phyloP scores from a whole-genome alignment of 2,329 filamentous ascomycete genomes.

The Fusarium beomiforme region DNA sequence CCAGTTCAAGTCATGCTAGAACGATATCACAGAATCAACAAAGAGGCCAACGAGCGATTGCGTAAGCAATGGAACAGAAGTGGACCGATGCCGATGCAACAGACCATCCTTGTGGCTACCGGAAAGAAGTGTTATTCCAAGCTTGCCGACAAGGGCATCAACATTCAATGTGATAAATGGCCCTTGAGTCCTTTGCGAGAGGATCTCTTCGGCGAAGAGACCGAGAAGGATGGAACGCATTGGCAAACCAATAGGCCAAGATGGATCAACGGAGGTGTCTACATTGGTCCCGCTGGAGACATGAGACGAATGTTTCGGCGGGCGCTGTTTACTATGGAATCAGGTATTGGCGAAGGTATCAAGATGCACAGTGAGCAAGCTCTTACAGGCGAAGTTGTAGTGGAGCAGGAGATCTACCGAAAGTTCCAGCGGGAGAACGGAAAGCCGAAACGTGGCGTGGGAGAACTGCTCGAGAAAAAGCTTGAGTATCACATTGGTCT shows the following conservation, averaged over 20 bases:
- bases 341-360: not conserved
- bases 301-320: constrained; percentile 6
- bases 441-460: accelerated
- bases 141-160: not conserved
- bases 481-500: not conserved
- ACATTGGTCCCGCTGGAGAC: constrained; percentile 1
- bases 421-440: not conserved
- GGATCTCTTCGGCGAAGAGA: not conserved
- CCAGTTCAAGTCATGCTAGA: not conserved
- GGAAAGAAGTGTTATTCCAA: not conserved
- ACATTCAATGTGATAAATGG: not conserved
- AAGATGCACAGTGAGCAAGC: constrained; percentile 4
- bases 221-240: not conserved
- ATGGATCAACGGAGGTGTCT: not conserved
- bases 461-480: not conserved
- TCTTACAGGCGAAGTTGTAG: not conserved
- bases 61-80: not conserved
- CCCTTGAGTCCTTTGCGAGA: not conserved
- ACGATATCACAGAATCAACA: constrained; percentile 14
- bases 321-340: not conserved
- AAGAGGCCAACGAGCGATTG: not conserved
- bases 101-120: not conserved
- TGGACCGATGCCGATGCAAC: not conserved
- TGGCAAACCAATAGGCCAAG: not conserved
- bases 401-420: not conserved